Conservation (phyloP, 441 rosid genomes). For the Rhodomyrtus psidioides region DNA sequence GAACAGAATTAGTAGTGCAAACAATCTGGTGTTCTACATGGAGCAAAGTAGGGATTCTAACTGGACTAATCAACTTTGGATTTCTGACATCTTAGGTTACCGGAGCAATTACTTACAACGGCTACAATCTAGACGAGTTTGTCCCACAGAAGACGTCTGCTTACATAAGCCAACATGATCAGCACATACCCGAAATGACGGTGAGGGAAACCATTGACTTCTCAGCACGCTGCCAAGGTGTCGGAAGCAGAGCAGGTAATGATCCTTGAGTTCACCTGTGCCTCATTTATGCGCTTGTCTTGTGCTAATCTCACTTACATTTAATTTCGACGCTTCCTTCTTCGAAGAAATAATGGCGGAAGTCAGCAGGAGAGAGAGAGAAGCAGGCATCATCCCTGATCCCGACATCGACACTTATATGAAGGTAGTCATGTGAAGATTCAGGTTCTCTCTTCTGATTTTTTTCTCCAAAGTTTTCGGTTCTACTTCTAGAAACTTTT, state of each 20-base stretch:
- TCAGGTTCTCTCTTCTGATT: background rate
- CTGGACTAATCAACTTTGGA: background rate
- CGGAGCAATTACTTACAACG: background rate
- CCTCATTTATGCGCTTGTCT: background rate
- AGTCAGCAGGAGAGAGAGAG: conserved; percentile 44
- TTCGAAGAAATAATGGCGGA: conserved; percentile 33
- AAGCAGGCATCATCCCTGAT: conserved; percentile 39
- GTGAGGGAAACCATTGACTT: background rate
- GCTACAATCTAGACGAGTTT: background rate
- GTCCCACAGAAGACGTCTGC: background rate
- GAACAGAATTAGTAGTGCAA: background rate
- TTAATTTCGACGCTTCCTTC: background rate
- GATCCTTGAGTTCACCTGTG: background rate
- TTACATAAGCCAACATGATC: background rate
- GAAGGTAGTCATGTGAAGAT: conserved; percentile 37
- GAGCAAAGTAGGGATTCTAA: background rate
- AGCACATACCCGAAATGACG: background rate
- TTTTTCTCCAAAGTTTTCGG: background rate
- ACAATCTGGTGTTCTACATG: background rate
- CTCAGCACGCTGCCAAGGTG: conserved; percentile 1
- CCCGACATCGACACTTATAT: conserved; percentile 52
- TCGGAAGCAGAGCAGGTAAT: background rate
- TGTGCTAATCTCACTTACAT: background rate
- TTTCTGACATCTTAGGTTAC: background rate
- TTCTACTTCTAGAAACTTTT: background rate